These are phyloP conservation scores for Fusarium odoratissimum DNA, from an alignment of 2,329 filamentous ascomycete species.

Conservation along the genomic window DNA sequence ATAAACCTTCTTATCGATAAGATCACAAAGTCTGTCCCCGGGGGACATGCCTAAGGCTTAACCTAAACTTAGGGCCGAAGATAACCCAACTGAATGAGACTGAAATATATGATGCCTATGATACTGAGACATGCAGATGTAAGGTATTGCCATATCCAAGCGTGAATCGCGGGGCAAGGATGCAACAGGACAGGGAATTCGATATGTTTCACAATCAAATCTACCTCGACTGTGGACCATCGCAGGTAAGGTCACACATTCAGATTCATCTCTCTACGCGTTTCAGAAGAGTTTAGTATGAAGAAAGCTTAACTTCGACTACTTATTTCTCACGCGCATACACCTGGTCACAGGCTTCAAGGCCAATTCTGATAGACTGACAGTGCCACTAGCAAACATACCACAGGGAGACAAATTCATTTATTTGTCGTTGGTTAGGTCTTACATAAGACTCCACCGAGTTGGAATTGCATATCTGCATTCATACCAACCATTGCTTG, in stretches of 20 bases:
- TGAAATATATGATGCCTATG: background rate
- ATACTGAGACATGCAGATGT: background rate
- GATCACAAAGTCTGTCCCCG: background rate
- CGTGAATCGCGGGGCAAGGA: background rate
- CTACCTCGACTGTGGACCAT: background rate
- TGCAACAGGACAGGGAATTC: background rate
- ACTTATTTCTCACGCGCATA: background rate
- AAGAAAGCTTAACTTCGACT: background rate
- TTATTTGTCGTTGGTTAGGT: slow-evolving; percentile 31
- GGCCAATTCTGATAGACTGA: background rate
- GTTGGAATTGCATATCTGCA: slow-evolving; percentile 23
- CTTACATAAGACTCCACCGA: slow-evolving; percentile 36
- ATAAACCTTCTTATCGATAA: slow-evolving; percentile 40
- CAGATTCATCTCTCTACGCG: background rate
- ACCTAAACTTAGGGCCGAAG: slow-evolving; percentile 4
- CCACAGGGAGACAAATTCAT: slow-evolving; percentile 4
- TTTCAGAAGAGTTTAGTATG: background rate
- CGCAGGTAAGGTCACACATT: background rate
- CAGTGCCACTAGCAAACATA: background rate
- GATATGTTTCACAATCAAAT: background rate
- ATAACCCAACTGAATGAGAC: background rate
- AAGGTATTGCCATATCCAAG: background rate
- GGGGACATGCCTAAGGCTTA: background rate
- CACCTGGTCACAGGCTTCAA: background rate
- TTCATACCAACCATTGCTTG: slow-evolving; percentile 4